Percentiles rank a stretch among this genome's conserved stretches.
phyloP scores from a whole-genome alignment of 108 stramenopile species.

The Skeletonema costatum region DNA sequence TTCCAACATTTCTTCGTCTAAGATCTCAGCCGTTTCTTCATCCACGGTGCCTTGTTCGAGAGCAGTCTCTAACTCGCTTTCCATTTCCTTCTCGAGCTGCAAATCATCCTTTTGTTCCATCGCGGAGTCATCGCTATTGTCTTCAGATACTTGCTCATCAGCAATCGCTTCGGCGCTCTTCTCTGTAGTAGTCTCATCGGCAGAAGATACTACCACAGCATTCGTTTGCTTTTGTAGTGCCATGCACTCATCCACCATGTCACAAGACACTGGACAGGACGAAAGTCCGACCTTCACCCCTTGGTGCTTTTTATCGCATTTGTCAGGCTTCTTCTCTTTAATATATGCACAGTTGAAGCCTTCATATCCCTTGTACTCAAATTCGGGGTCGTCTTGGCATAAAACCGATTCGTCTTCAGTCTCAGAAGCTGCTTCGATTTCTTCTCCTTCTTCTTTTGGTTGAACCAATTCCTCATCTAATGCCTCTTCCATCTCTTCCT shows the following conservation, averaged over 20 bases:
- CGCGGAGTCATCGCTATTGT: background rate
- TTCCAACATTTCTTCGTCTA: conserved; percentile 14
- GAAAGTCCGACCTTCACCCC: conserved; percentile 22
- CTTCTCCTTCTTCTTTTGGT: background rate
- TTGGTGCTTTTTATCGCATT: conserved; percentile 21
- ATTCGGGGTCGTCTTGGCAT: conserved; percentile 25
- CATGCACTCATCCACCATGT: conserved; percentile 24
- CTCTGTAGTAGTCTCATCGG: background rate
- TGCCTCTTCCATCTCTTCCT: conserved; percentile 10
- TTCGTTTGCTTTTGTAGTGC: background rate
- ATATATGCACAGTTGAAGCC: conserved; percentile 39
- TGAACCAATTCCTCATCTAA: no score
- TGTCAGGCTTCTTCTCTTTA: conserved; percentile 26
- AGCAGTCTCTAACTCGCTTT: background rate
- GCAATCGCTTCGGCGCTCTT: background rate
- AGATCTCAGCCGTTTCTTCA: conserved; percentile 3
- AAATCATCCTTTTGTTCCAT: background rate
- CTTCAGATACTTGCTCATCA: background rate
- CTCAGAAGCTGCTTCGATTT: background rate
- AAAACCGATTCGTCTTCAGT: background rate
- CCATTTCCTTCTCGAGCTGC: conserved; percentile 15
- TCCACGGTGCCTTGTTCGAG: conserved; percentile 6
- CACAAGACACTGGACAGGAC: conserved; percentile 29
- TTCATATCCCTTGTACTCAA: conserved; percentile 18
- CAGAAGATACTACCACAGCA: no score